These are phyloP conservation scores for Cardiospermum halicacabum DNA, from an alignment of 345 rosid genomes.

Conservation along the genomic window DNA sequence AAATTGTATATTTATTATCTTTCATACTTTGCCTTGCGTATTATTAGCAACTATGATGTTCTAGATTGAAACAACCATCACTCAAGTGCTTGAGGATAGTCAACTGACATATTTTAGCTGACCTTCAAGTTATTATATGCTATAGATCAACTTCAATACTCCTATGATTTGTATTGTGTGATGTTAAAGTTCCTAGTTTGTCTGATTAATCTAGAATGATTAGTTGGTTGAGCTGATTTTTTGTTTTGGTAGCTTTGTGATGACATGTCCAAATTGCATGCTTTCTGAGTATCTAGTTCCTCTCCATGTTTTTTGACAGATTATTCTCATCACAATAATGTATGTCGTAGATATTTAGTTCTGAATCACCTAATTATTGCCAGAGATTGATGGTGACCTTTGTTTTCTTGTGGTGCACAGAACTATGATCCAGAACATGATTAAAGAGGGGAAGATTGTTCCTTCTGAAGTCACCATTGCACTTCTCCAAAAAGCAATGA, in stretches of 20 bases:
- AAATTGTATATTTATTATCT: not conserved
- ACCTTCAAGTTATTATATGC: not conserved
- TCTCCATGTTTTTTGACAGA: not conserved
- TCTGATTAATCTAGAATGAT: not conserved
- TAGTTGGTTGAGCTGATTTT: not conserved
- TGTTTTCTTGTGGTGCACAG: conserved; percentile 26
- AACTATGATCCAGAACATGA: conserved; percentile 62
- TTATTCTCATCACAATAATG: not conserved
- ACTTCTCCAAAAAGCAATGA: conserved; percentile 71
- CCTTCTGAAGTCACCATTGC: conserved; percentile 82
- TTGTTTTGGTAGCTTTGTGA: not conserved
- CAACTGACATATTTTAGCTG: not conserved
- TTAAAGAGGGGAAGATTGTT: conserved; percentile 71
- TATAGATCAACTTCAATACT: not conserved
- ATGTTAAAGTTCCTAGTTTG: not conserved
- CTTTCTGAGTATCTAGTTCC: not conserved
- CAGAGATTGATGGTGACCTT: not conserved
- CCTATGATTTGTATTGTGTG: not conserved
- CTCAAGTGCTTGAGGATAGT: not conserved
- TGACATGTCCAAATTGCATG: not conserved
- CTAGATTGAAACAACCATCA: not conserved
- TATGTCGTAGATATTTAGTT: conserved; percentile 3
- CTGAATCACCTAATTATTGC: not conserved
- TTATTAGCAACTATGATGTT: not conserved
- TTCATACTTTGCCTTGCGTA: not conserved